Base-by-base conservation (phyloP, 2,329 filamentous ascomycete species). In the Fusarium keratoplasticum region DNA sequence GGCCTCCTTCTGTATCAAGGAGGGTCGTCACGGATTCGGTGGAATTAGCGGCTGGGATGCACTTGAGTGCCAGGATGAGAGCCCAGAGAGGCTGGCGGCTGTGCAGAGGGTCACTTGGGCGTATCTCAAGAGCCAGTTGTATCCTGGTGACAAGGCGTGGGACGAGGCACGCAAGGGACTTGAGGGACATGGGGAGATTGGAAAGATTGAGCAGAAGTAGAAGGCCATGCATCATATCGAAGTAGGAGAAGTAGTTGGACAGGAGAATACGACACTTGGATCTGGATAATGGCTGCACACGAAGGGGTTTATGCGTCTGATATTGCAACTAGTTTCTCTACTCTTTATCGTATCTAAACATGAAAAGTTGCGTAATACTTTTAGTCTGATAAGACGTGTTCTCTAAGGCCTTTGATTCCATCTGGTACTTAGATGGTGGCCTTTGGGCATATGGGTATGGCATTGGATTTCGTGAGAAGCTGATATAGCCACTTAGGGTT, bases 11-110 rank as follows among this genome's bases (percentile, higher is more conserved):
- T 38, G 54, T 6, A 59, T 80, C 0, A 74, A 71, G 25, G 76
- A 71, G 2, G 78, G 78, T 11, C 67, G 72, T 9, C 78, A 80
- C 29, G 76, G 76, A 0, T 78, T 80, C 29, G 78, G 78, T 3
- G 78, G 78, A 1, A 71, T 80, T 0, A 75, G 73, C 14, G 74
- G 75, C 2, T 80, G 78, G 78, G 74, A 80, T 22, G 77, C 78
- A 0, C 52, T 67, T 6, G 78, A 80, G 50, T 75, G 71, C 6
- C 64, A 71, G 16, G 77, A 80, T 8, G 78, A 80, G 31, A 71
- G 68, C 14, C 50, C 72, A 0, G 76, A 80, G 66, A 66, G 78
- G 6, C 58, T 80, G 35, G 76, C 70, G 0, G 52, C 69, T 0
- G 72, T 77, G 27, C 76, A 80, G 55, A 72, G 76, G 18, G 67